phyloP scores from a whole-genome alignment of 441 rosid genomes.

The Jatropha multifida region DNA sequence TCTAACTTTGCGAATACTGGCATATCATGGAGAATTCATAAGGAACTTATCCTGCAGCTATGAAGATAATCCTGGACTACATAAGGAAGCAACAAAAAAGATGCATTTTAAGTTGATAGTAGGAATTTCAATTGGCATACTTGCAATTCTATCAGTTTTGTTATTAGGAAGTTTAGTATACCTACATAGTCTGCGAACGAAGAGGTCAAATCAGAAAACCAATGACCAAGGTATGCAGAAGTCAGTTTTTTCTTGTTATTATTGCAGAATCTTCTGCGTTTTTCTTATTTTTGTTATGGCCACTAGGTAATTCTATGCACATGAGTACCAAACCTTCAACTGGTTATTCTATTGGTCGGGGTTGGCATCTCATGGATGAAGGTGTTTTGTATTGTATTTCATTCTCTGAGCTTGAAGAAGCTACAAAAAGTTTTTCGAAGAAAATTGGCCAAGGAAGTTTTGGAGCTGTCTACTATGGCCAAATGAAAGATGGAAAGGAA shows the following conservation, averaged over 20 bases:
- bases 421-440: constrained; percentile 66
- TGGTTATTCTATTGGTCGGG: constrained; percentile 55
- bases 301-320: constrained; percentile 50
- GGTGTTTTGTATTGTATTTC: constrained; percentile 70
- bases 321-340: constrained; percentile 46
- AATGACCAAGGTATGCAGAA: constrained; percentile 50
- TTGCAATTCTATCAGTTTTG: constrained; percentile 49
- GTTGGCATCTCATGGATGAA: constrained; percentile 70
- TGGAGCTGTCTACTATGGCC: constrained; percentile 86
- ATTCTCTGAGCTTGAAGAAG: constrained; percentile 72
- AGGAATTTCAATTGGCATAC: constrained; percentile 55
- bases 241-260: constrained; percentile 10
- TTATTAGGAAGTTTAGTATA: constrained; percentile 50
- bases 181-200: constrained; percentile 41
- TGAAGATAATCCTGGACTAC: constrained; percentile 58
- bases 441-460: constrained; percentile 92
- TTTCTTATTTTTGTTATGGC: constrained; percentile 19
- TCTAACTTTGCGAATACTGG: background rate
- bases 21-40: constrained; percentile 1
- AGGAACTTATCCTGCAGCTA: constrained; percentile 47
- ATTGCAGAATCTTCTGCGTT: constrained; percentile 9
- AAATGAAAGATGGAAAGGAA: constrained; percentile 94
- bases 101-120: constrained; percentile 46
- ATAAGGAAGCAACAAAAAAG: constrained; percentile 42
- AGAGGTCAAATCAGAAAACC: constrained; percentile 27